Evolutionary conservation across 2,329 filamentous ascomycete species (phyloP).

Genomic region (Epichloe festucae): DNA sequence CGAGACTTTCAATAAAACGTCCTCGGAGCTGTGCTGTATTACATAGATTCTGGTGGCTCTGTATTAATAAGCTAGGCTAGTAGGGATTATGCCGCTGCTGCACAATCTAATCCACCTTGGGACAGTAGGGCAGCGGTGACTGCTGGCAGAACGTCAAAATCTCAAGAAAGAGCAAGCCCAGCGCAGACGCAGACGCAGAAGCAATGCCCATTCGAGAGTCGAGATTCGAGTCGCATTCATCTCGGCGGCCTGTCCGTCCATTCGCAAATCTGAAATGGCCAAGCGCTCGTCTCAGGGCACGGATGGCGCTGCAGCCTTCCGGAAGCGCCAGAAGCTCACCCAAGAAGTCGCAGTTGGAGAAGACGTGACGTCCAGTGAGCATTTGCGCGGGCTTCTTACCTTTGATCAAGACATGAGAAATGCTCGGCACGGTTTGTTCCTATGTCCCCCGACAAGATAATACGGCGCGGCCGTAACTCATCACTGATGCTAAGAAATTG

Average conservation of each 20-base stretch:
- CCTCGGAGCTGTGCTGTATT: too few species aligned
- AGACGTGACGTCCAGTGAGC: constrained; percentile 48
- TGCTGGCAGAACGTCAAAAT: constrained; percentile 24
- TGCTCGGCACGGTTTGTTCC: constrained; percentile 48
- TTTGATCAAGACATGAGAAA: constrained; percentile 59
- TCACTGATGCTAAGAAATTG: neutral
- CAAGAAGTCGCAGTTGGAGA: constrained; percentile 46
- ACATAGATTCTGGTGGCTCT: too few species aligned
- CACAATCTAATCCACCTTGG: constrained; percentile 7
- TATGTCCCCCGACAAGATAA: neutral
- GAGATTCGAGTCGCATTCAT: too few species aligned
- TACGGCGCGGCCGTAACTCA: too few species aligned
- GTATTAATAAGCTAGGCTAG: too few species aligned
- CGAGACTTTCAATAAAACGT: too few species aligned
- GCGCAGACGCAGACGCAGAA: neutral
- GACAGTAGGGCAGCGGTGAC: constrained; percentile 19
- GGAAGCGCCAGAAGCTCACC: constrained; percentile 43
- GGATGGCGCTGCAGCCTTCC: constrained; percentile 27
- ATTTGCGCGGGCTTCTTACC: constrained; percentile 54
- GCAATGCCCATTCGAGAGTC: neutral
- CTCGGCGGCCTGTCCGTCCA: too few species aligned
- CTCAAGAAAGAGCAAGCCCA: constrained; percentile 12
- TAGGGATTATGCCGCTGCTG: neutral
- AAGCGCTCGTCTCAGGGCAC: constrained; percentile 29
- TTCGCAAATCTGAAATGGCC: constrained; percentile 23